A percentile compares a stretch with the other conserved stretches of the same genome.
These are phyloP conservation scores for Calocybe gangraenosa DNA, from an alignment of 768 basidiomycete species.

Conservation along the genomic window DNA sequence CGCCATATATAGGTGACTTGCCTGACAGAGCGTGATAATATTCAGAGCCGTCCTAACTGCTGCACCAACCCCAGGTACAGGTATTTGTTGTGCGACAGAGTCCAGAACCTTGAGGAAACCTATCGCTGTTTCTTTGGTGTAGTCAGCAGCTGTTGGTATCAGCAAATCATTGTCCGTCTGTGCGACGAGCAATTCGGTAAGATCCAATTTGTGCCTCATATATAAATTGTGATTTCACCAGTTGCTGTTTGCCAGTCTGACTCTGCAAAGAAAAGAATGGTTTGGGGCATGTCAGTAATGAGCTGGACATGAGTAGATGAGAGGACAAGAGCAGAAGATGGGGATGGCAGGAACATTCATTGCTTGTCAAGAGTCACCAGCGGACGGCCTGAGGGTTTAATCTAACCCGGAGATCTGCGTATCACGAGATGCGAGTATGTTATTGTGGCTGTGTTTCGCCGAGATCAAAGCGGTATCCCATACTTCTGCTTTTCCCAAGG, in stretches of 20 bases:
- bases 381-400: background rate
- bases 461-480: constrained; percentile 10
- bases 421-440: background rate
- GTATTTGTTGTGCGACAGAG: constrained; percentile 3
- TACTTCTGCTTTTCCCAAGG: constrained; percentile 45
- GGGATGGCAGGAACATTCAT: background rate
- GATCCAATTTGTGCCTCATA: too few relatives aligned
- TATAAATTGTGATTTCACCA: too few relatives aligned
- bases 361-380: background rate
- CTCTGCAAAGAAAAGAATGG: too few relatives aligned
- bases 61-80: constrained; percentile 4
- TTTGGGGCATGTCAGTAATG: too few relatives aligned
- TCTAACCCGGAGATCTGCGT: background rate
- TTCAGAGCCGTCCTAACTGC: constrained; percentile 1
- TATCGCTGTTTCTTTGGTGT: constrained; percentile 4
- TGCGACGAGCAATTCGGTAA: too few relatives aligned
- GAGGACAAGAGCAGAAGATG: background rate
- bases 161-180: background rate
- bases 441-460: background rate
- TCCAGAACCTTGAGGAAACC: constrained; percentile 4
- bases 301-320: constrained; percentile 21
- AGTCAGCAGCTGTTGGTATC: constrained; percentile 1
- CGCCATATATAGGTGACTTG: background rate
- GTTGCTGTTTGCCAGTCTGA: too few relatives aligned
- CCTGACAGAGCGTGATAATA: constrained; percentile 10